phyloP scores from a whole-genome alignment of 2,329 filamentous ascomycete genomes.

The Epichloe amarillans region DNA sequence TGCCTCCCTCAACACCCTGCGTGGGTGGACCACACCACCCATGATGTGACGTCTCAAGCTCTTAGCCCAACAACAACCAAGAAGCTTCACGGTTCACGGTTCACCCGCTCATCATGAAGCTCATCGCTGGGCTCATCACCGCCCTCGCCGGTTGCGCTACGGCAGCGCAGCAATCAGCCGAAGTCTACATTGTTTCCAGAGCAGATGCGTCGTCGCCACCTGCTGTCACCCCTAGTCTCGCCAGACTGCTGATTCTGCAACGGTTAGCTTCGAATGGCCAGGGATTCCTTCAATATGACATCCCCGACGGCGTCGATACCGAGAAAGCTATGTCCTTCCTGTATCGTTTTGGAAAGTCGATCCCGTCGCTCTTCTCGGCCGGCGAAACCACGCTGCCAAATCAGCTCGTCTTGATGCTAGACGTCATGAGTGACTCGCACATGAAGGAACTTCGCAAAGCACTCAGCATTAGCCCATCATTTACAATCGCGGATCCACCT shows the following conservation, averaged over 20 bases:
- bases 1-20: background rate
- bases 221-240: conserved; percentile 38
- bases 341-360: conserved; percentile 43
- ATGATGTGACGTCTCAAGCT: conserved; percentile 18
- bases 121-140: conserved; percentile 25
- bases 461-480: conserved; percentile 28
- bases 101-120: conserved; percentile 26
- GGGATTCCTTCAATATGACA: conserved; percentile 34
- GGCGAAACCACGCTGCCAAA: conserved; percentile 21
- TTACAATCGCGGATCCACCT: conserved; percentile 34
- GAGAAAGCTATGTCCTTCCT: conserved; percentile 43
- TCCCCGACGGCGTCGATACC: conserved; percentile 24
- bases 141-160: conserved; percentile 25
- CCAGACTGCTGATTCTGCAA: conserved; percentile 45
- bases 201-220: conserved; percentile 20
- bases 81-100: conserved; percentile 18
- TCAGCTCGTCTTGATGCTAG: conserved; percentile 47
- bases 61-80: conserved; percentile 13
- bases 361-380: conserved; percentile 35
- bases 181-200: conserved; percentile 39
- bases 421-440: conserved; percentile 38
- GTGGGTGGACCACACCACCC: background rate
- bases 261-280: conserved; percentile 35
- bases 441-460: conserved; percentile 29
- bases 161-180: conserved; percentile 28